Evolutionary conservation across 2,329 filamentous ascomycete species (phyloP).

Genomic region (Pseudopyrenochaeta lycopersici): DNA sequence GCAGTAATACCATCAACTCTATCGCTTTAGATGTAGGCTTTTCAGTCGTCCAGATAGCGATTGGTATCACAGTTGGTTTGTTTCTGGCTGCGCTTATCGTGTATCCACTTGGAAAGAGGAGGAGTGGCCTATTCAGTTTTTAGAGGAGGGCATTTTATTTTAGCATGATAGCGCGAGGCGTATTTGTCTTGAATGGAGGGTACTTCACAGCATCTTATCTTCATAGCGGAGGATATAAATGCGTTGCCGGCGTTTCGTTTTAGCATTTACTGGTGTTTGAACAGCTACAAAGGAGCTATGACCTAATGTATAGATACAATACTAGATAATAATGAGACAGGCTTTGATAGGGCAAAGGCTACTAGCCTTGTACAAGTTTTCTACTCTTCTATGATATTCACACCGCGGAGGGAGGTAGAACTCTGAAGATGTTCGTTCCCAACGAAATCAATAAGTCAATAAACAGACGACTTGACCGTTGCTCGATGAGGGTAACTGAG

Average conservation of each 20-base stretch:
- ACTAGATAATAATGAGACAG: not conserved
- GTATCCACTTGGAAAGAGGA: constrained; percentile 60
- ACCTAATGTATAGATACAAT: not conserved
- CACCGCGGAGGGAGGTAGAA: too few species aligned
- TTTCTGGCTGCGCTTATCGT: constrained; percentile 59
- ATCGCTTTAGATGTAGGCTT: constrained; percentile 59
- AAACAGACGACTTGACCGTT: too few species aligned
- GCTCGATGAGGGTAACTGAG: too few species aligned
- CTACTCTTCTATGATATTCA: too few species aligned
- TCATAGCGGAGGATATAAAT: constrained; percentile 8
- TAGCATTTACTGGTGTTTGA: constrained; percentile 15
- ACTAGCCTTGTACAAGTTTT: too few species aligned
- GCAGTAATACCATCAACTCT: constrained; percentile 46
- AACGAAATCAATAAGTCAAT: too few species aligned
- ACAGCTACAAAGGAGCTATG: not conserved
- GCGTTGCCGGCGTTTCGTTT: constrained; percentile 13
- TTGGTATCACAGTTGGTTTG: constrained; percentile 61
- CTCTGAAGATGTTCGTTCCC: too few species aligned
- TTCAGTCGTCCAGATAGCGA: constrained; percentile 60
- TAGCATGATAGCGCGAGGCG: not conserved
- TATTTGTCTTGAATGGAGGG: not conserved
- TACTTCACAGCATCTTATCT: not conserved
- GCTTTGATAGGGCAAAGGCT: too few species aligned
- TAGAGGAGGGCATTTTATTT: constrained; percentile 8
- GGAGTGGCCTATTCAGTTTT: constrained; percentile 50